These are phyloP conservation scores for Wickerhamiella sergipiensis DNA, from an alignment of 805 yeast genomes.

Conservation along the genomic window DNA sequence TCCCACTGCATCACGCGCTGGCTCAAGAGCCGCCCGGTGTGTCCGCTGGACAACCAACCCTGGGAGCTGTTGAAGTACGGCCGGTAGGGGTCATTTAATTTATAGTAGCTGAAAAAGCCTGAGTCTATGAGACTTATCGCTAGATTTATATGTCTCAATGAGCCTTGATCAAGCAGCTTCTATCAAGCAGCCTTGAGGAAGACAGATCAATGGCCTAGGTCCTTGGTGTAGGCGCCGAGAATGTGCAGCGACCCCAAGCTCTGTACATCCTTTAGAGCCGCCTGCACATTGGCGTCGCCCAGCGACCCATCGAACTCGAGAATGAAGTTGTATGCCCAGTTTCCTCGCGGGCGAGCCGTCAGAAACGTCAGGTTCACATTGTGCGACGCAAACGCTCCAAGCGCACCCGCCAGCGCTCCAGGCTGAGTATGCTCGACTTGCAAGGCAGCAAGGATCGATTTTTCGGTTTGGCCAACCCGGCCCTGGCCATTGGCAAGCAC, in stretches of 20 bases:
- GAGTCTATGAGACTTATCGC: neutral
- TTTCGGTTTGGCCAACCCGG: neutral
- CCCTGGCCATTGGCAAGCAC: constrained; percentile 27
- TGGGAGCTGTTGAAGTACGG: constrained; percentile 76
- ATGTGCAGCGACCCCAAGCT: neutral
- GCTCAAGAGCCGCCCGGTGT: constrained; percentile 88
- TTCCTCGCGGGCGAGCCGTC: constrained; percentile 61
- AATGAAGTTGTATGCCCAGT: constrained; percentile 76
- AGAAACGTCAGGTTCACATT: constrained; percentile 56
- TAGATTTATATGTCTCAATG: too few relatives aligned
- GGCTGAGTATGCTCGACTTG: constrained; percentile 46
- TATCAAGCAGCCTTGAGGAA: too few relatives aligned
- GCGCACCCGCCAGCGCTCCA: constrained; percentile 59
- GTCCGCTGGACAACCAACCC: constrained; percentile 90
- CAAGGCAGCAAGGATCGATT: constrained; percentile 44
- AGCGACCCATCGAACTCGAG: constrained; percentile 45
- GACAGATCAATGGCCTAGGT: too few relatives aligned
- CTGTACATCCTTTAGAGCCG: constrained; percentile 27
- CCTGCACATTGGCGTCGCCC: constrained; percentile 2
- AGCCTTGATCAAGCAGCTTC: too few relatives aligned
- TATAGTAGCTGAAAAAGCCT: too few relatives aligned
- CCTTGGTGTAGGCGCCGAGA: neutral
- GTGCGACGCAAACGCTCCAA: constrained; percentile 41
- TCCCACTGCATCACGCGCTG: constrained; percentile 92
- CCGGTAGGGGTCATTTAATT: constrained; percentile 25